Conservation (phyloP, 2,329 filamentous ascomycete species). For the Xylaria hypoxylon region DNA sequence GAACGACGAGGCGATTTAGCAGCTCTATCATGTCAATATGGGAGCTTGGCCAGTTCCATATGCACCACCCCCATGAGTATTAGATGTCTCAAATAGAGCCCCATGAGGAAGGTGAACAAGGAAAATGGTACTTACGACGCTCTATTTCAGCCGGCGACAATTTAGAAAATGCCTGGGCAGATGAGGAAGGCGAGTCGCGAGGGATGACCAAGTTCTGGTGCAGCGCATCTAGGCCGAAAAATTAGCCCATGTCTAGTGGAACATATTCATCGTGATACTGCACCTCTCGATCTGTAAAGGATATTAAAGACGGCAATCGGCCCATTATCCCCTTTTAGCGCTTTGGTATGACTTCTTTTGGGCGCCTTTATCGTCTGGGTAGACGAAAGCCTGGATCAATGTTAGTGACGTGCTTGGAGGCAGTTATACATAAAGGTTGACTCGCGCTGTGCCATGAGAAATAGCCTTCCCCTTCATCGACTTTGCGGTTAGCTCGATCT, state of each 20-base stretch:
- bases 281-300: constrained; percentile 51
- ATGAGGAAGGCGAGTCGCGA: constrained; percentile 40
- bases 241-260: background rate
- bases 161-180: constrained; percentile 26
- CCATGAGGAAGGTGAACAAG: background rate
- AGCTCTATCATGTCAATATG: background rate
- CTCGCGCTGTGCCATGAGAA: constrained; percentile 51
- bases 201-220: constrained; percentile 49
- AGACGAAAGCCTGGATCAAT: constrained; percentile 26
- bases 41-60: background rate
- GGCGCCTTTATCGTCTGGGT: background rate
- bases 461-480: constrained; percentile 51
- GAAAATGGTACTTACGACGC: constrained; percentile 18
- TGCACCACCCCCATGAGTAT: background rate
- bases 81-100: background rate
- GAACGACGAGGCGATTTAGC: background rate
- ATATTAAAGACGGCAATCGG: constrained; percentile 50
- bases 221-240: constrained; percentile 45
- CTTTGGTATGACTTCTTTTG: background rate
- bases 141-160: constrained; percentile 46
- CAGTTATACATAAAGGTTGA: background rate
- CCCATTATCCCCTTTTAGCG: constrained; percentile 26
- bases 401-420: constrained; percentile 4
- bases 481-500: constrained; percentile 48
- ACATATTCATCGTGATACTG: background rate